Evolutionary conservation across 139 green algal genomes (phyloP), one percentile per base, ranked within the genome.

Genomic region (Micractinium sp.): DNA sequence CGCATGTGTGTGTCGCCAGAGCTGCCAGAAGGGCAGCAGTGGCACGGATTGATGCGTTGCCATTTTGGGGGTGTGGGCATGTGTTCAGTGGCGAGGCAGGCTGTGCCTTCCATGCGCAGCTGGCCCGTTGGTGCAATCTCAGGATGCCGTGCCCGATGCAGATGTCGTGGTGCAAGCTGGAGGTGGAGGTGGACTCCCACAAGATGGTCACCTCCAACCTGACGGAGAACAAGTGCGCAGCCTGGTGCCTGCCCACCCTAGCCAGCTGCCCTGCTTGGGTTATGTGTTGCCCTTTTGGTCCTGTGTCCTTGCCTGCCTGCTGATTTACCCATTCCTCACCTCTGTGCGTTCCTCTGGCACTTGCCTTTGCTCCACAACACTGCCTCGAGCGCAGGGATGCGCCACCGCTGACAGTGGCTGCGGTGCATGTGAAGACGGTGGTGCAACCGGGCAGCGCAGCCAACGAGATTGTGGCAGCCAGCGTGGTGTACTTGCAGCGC

Each of bases 91-190:
- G 47, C 47, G 7, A 16, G 47, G 47, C 47, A 56, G 47, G 47
- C 47, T 56, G 47, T 75, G 47, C 25, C 67, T 33, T 18, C 67
- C 19, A 33, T 33, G 16, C 33, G 67, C 67, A 35, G 22, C 67
- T 75, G 47, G 47, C 5, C 9, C 47, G 9, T 56, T 56, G 9
- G 5, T 71, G 63, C 63, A 23, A 3, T 12, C 63, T 16, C 63
- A 7, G 14, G 16, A 31, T 71, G 63, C 69, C 69, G 12, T 36
- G 27, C 69, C 27, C 36, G 69, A n/a, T 31, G 19, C 92, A 98
- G 95, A 87, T 97, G 80, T 98, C 93, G 60, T 99, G 97, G 94
- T 99, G 97, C 94, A 97, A 96, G 88, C 87, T 99, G 82, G 98
- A 99, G 91, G 92, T 99, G 87, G 85, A 89, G 38, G 39, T 98